Evolutionary conservation across 176 grass and related monocot genomes (phyloP), one percentile per base, ranked within the genome.

Genomic region (Avena sativa): DNA sequence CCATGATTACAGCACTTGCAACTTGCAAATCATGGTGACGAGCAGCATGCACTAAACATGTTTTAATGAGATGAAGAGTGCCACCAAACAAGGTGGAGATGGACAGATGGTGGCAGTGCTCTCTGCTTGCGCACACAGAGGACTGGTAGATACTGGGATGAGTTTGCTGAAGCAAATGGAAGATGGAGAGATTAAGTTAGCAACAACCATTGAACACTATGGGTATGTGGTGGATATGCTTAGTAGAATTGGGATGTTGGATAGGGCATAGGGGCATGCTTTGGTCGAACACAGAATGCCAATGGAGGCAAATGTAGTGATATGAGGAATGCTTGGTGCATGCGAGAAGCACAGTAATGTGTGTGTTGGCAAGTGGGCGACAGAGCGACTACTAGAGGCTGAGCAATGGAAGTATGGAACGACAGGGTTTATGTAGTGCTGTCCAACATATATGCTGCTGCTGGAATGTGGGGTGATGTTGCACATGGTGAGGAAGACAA

Each of bases 391-490:
- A 34, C 20, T 88, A 78, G 52, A 86, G 20, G 63, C 84, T 43
- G 88, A 90, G 74, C 90, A 85, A 76, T 86, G 25, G 25, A 25
- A 25, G 25, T 25, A 25, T 25, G 74, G 90, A 92, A 88, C 6
- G 85, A 88, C 28, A 85, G 90, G 61, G 79, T 90, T 52, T 94
- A 84, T 55, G 82, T 90, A 8, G 90, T 90, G 59, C 23, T 94
- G 20, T 90, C 88, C 0, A 92, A 90, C 43, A 84, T 88, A 58
- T 92, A 86, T 61, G 90, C 74, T 28, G 52, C 60, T 48, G 79
- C 69, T 59, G 62, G 74, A 30, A 92, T 86, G 56, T 90, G 87
- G 79, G 14, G 51, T 40, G 74, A 86, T 40, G 49, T 79, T 90
- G n/a, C 79, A 92, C 79, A 90, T 80, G 56, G 73, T 88, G 52